A percentile compares a stretch with the other conserved stretches of the same genome.
Conservation (phyloP, 2,329 filamentous ascomycete species). For the Macroventuria anomochaeta region DNA sequence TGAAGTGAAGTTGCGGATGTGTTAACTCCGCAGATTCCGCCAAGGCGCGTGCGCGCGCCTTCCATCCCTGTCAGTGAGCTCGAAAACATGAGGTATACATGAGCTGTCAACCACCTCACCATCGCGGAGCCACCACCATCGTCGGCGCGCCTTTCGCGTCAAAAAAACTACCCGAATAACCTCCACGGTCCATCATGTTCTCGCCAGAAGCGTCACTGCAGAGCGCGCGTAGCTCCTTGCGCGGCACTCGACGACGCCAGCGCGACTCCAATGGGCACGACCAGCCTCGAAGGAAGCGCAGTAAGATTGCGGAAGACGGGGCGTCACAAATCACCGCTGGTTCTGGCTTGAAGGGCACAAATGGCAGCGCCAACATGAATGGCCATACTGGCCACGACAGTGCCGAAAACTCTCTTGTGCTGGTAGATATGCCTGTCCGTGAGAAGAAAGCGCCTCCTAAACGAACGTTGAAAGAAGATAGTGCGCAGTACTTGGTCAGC, state of each 20-base stretch:
- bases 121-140: slow-evolving; percentile 15
- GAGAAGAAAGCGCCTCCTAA: slow-evolving; percentile 53
- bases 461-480: slow-evolving; percentile 68
- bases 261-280: slow-evolving; percentile 53
- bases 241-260: slow-evolving; percentile 55
- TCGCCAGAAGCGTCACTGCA: slow-evolving; percentile 47
- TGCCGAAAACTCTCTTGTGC: slow-evolving; percentile 37
- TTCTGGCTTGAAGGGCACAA: slow-evolving; percentile 41
- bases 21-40: slow-evolving; percentile 17
- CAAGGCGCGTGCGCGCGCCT: slow-evolving; percentile 16
- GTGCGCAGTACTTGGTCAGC: slow-evolving; percentile 69
- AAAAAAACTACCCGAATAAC: neutral
- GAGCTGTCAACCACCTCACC: slow-evolving; percentile 11
- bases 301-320: slow-evolving; percentile 54
- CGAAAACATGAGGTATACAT: slow-evolving; percentile 19
- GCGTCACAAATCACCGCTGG: slow-evolving; percentile 39
- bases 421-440: slow-evolving; percentile 50
- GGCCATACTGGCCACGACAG: slow-evolving; percentile 40
- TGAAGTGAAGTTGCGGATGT: neutral
- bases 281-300: slow-evolving; percentile 55
- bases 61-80: slow-evolving; percentile 18
- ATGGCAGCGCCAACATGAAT: slow-evolving; percentile 41
- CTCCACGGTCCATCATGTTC: slow-evolving; percentile 42
- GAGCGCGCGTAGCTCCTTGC: slow-evolving; percentile 49
- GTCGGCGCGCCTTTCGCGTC: slow-evolving; percentile 19